A percentile compares a stretch with the other conserved stretches of the same genome.
These are phyloP conservation scores for Erythrobasidium yunnanense DNA, from an alignment of 768 basidiomycete species.

Conservation along the genomic window DNA sequence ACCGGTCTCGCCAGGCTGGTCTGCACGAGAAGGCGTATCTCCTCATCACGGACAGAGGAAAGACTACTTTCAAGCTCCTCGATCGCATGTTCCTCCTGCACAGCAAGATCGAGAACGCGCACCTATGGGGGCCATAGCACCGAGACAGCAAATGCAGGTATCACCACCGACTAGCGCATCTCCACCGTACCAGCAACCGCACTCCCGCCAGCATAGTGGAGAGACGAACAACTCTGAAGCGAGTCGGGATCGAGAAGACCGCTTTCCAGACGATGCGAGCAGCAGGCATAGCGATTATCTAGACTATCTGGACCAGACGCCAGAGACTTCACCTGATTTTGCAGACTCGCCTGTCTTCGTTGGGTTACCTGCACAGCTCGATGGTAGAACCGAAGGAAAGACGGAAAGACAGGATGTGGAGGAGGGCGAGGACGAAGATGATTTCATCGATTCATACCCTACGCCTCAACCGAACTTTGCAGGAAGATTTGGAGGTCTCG, in stretches of 20 bases:
- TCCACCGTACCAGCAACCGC: background rate
- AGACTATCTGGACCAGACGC: slow-evolving; percentile 2
- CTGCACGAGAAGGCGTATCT: background rate
- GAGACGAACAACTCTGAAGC: slow-evolving; percentile 7
- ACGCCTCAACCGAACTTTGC: slow-evolving; percentile 16
- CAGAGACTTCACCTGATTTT: slow-evolving; percentile 8
- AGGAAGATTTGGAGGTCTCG: slow-evolving; percentile 17
- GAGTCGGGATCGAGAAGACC: too few species aligned
- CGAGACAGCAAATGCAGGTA: too few species aligned
- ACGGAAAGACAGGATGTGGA: slow-evolving; percentile 1
- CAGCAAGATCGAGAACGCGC: background rate
- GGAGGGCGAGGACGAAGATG: slow-evolving; percentile 8
- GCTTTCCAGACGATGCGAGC: background rate
- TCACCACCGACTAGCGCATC: too few species aligned
- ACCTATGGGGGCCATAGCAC: too few species aligned
- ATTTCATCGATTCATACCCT: slow-evolving; percentile 24
- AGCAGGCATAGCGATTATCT: slow-evolving; percentile 6
- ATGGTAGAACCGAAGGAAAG: background rate
- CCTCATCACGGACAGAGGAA: background rate
- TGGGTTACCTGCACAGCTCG: background rate
- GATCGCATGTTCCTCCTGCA: background rate
- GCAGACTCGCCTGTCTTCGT: slow-evolving; percentile 5
- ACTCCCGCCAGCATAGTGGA: background rate
- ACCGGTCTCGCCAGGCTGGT: background rate
- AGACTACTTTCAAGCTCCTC: background rate